A percentile compares a stretch with the other conserved stretches of the same genome.
Evolutionary conservation across 2,329 filamentous ascomycete genomes (phyloP).

Genomic region (Fusarium sp.): DNA sequence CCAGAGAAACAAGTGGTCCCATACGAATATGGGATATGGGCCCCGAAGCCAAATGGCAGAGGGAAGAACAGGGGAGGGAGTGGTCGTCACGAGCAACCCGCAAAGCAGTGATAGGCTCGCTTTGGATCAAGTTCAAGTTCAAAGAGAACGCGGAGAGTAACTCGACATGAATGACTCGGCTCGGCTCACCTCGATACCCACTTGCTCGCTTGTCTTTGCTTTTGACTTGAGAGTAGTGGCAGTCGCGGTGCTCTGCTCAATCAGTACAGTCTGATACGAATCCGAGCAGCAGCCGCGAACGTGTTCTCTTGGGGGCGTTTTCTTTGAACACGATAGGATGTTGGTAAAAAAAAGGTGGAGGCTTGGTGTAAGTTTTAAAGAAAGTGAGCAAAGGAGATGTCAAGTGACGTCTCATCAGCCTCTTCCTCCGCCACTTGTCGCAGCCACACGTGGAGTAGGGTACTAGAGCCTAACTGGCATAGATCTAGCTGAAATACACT

Average conservation of each 20-base stretch:
- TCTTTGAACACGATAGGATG: constrained; percentile 29
- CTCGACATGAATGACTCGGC: constrained; percentile 53
- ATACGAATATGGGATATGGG: constrained; percentile 27
- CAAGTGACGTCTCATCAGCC: constrained; percentile 29
- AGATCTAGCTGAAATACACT: constrained; percentile 9
- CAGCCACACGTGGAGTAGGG: constrained; percentile 29
- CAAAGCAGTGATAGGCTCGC: constrained; percentile 45
- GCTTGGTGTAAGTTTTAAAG: constrained; percentile 38
- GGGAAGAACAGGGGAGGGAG: constrained; percentile 40
- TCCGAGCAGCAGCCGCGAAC: constrained; percentile 28
- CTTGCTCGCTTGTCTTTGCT: constrained; percentile 43
- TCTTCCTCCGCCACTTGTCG: constrained; percentile 12
- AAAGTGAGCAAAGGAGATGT: constrained; percentile 38
- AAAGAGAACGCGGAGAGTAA: constrained; percentile 48
- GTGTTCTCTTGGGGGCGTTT: constrained; percentile 30
- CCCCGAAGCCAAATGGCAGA: constrained; percentile 26
- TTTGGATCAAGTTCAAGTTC: constrained; percentile 37
- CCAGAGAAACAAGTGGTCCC: constrained; percentile 48
- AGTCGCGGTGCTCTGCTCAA: constrained; percentile 28
- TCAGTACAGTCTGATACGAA: constrained; percentile 8
- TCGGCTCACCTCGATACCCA: constrained; percentile 53
- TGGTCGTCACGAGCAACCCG: constrained; percentile 54
- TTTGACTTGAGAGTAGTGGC: constrained; percentile 30
- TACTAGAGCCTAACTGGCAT: constrained; percentile 26
- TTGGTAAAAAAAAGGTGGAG: constrained; percentile 29